Conservation (phyloP, 306 rosid species). For the Rubus idaeus region DNA sequence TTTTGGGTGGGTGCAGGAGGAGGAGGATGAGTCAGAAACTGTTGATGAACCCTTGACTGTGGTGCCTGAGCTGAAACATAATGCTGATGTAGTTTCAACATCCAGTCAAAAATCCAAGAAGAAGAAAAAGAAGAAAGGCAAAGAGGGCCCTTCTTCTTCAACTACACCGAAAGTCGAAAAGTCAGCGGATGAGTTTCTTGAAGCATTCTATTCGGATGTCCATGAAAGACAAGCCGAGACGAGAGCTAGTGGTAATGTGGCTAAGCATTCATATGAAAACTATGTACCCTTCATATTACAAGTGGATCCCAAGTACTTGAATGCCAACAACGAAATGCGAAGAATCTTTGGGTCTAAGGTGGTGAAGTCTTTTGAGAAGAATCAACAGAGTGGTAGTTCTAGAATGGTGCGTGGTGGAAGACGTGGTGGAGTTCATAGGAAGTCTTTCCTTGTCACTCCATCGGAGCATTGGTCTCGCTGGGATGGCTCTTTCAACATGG, state of each 20-base stretch:
- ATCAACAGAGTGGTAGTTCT: slow-evolving; percentile 72
- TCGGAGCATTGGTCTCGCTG: slow-evolving; percentile 82
- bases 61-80: slow-evolving; percentile 26
- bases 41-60: slow-evolving; percentile 10
- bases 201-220: slow-evolving; percentile 48
- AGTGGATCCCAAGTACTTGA: slow-evolving; percentile 82
- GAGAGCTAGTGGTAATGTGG: slow-evolving; percentile 30
- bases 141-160: slow-evolving; percentile 49
- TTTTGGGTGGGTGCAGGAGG: slow-evolving; percentile 22
- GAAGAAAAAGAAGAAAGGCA: slow-evolving; percentile 82
- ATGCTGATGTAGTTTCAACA: slow-evolving; percentile 29
- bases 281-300: slow-evolving; percentile 38
- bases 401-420: slow-evolving; percentile 81
- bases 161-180: slow-evolving; percentile 40
- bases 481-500: slow-evolving; percentile 91
- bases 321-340: slow-evolving; percentile 85
- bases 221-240: slow-evolving; percentile 29
- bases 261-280: slow-evolving; percentile 26
- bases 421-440: slow-evolving; percentile 58
- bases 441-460: slow-evolving; percentile 78
- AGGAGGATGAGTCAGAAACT: slow-evolving; percentile 20
- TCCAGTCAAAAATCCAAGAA: slow-evolving; percentile 68
- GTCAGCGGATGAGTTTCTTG: slow-evolving; percentile 58
- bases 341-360: slow-evolving; percentile 97
- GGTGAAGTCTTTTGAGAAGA: slow-evolving; percentile 82